Conservation (phyloP, 306 rosid genomes). For the Rosa persica region DNA sequence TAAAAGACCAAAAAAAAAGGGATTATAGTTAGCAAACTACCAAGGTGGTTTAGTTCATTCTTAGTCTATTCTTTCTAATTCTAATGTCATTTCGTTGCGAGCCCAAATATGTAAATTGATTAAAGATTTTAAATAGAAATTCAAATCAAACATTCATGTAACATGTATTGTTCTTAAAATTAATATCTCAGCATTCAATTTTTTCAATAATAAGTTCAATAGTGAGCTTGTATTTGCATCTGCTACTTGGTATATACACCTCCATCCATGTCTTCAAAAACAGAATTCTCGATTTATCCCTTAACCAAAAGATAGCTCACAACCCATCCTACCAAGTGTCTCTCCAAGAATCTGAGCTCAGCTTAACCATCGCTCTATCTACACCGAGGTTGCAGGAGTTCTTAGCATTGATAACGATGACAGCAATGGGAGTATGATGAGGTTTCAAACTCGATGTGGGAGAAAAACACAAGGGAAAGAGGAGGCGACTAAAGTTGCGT, state of each 20-base stretch:
- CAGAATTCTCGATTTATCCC: too few species aligned
- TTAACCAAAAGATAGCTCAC: too few species aligned
- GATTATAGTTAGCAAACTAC: too few species aligned
- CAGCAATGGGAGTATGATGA: background rate
- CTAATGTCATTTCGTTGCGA: too few species aligned
- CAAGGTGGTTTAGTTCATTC: too few species aligned
- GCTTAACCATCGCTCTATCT: background rate
- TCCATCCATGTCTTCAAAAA: background rate
- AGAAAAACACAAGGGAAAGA: background rate
- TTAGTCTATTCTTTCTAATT: too few species aligned
- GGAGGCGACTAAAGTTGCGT: background rate
- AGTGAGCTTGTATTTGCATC: background rate
- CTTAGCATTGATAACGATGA: background rate
- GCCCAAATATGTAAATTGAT: too few species aligned
- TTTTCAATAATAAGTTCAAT: too few species aligned
- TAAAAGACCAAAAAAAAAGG: too few species aligned
- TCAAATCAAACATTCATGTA: too few species aligned
- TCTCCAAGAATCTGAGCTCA: background rate
- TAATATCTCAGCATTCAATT: background rate
- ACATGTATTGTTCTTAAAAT: background rate
- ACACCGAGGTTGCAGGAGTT: background rate
- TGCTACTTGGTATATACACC: background rate
- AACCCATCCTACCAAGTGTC: background rate
- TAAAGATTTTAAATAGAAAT: too few species aligned
- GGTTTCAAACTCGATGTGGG: background rate